Evolutionary conservation across 2,329 filamentous ascomycete genomes (phyloP).

Genomic region (Mycosphaerella sp.): DNA sequence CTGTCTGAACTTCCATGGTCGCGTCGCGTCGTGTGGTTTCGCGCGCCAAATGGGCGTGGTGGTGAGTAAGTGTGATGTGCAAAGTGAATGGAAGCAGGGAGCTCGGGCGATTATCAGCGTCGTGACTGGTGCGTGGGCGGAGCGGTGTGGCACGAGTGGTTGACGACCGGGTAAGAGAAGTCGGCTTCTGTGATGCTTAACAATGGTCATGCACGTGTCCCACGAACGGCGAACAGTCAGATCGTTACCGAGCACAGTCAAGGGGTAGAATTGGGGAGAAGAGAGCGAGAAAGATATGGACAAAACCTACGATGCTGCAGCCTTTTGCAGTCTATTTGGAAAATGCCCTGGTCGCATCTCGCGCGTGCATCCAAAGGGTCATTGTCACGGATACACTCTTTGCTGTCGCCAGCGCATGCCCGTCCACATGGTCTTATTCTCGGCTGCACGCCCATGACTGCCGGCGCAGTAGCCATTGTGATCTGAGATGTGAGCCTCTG

Average conservation of each 20-base stretch:
- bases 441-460: conserved; percentile 16
- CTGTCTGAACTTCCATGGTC: conserved; percentile 15
- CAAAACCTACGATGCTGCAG: conserved; percentile 21
- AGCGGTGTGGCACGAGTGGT: conserved; percentile 24
- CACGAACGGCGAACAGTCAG: conserved; percentile 5
- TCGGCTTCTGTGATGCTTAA: conserved; percentile 18
- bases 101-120: conserved; percentile 14
- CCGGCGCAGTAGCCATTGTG: conserved; percentile 19
- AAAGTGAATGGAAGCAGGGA: conserved; percentile 1
- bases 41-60: not conserved
- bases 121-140: conserved; percentile 14
- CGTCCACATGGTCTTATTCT: conserved; percentile 24
- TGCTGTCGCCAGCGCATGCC: conserved; percentile 25
- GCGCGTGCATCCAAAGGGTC: conserved; percentile 22
- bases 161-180: conserved; percentile 18
- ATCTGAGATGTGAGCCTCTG: conserved; percentile 16
- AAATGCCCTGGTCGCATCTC: conserved; percentile 21
- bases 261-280: conserved; percentile 12
- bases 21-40: too few species aligned
- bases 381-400: conserved; percentile 27
- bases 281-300: conserved; percentile 3
- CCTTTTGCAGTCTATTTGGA: conserved; percentile 26
- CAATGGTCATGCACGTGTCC: conserved; percentile 15
- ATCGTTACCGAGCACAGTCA: conserved; percentile 1
- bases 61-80: conserved; percentile 2